Evolutionary conservation across 2,329 filamentous ascomycete genomes (phyloP).

Genomic region (Tolypocladium cylindrosporum): DNA sequence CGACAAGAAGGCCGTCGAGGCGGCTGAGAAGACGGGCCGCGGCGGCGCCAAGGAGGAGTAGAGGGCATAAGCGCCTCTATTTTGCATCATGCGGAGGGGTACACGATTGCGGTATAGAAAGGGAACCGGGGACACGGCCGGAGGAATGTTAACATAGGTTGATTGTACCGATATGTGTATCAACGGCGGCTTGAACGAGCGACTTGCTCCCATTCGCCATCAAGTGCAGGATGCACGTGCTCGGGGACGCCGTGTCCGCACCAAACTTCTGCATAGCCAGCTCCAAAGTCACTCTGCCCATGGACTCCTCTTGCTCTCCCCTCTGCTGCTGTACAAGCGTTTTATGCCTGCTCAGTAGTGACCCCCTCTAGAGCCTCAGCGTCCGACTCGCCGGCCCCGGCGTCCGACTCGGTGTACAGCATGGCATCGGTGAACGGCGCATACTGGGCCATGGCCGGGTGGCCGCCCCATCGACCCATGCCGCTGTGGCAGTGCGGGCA

Average conservation of each 20-base stretch:
- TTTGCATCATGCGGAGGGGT: neutral
- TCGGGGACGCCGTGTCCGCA: neutral
- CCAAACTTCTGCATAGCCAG: neutral
- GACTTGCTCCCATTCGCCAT: no score
- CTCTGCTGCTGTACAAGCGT: neutral
- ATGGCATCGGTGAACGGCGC: neutral
- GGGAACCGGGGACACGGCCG: neutral
- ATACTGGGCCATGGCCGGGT: neutral
- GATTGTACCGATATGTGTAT: neutral
- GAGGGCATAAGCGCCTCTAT: neutral
- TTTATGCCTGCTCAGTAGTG: neutral
- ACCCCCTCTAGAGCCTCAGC: neutral
- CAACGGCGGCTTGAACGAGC: neutral
- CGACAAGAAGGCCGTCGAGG: conserved; percentile 82
- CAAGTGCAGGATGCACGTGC: neutral
- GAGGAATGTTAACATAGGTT: neutral
- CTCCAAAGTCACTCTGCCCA: neutral
- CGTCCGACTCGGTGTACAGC: neutral
- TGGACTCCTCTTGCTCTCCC: neutral
- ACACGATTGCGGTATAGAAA: neutral
- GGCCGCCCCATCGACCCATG: neutral
- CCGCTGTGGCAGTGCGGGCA: neutral
- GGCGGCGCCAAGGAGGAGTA: conserved; percentile 67
- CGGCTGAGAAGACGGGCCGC: conserved; percentile 64
- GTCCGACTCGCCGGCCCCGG: neutral